Percentiles rank a stretch among this genome's conserved stretches.
Conservation (phyloP, 768 basidiomycete species). For the Amanita muscaria region DNA sequence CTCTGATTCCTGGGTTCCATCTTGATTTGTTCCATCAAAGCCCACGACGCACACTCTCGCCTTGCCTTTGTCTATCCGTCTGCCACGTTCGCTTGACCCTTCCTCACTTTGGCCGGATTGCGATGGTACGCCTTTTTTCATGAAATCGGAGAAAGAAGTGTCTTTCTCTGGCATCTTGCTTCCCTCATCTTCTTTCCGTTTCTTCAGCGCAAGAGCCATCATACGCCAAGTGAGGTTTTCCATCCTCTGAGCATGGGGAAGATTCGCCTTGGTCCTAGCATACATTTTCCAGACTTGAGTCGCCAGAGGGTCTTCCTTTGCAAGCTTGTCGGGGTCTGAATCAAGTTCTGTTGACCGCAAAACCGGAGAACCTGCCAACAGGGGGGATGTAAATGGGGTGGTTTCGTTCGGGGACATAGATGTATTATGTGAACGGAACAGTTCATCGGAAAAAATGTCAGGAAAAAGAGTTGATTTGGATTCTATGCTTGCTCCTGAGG, state of each 20-base stretch:
- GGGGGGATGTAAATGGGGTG: conserved; percentile 56
- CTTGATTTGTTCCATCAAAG: conserved; percentile 71
- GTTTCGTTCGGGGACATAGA: conserved; percentile 33
- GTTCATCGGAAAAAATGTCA: conserved; percentile 63
- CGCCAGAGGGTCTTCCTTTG: conserved; percentile 83
- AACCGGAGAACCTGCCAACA: conserved; percentile 61
- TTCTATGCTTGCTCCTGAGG: conserved; percentile 38
- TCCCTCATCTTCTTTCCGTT: conserved; percentile 71
- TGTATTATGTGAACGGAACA: conserved; percentile 38
- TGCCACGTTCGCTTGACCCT: conserved; percentile 40
- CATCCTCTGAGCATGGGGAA: conserved; percentile 92
- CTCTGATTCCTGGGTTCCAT: conserved; percentile 66
- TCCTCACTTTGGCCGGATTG: conserved; percentile 20
- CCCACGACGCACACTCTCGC: conserved; percentile 69
- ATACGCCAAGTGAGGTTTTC: conserved; percentile 98
- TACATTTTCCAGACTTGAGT: conserved; percentile 98
- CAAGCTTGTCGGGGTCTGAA: conserved; percentile 54
- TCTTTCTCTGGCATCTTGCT: conserved; percentile 15
- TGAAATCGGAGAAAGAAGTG: conserved; percentile 8
- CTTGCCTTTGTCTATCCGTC: conserved; percentile 76
- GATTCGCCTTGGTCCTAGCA: conserved; percentile 76
- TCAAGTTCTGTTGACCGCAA: conserved; percentile 40
- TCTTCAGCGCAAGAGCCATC: conserved; percentile 94
- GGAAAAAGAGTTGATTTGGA: conserved; percentile 57
- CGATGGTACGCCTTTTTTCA: no score